Evolutionary conservation across 495 filamentous ascomycete genomes (phyloP), one percentile per base, ranked within the genome.

Genomic region (Delitschia confertaspora): DNA sequence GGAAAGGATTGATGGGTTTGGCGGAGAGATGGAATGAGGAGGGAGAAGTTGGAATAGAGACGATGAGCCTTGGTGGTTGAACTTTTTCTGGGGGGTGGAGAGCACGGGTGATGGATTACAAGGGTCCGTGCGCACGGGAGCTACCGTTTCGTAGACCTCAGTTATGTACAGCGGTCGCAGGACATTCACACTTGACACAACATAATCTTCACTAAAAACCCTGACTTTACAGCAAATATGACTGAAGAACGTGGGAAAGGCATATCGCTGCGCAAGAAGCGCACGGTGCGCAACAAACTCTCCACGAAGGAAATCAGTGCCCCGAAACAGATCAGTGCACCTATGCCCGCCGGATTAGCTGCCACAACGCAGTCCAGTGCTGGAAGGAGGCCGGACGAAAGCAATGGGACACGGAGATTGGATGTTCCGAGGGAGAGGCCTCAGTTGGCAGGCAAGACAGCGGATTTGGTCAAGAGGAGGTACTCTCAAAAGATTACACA

Each of bases 401-500:
- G 38, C 38, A 25, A 43, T 14, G 43, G 42, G 10, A 33, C n/a
- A 1, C 24, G 33, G 33, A 39, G 31, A 24, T 41, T 38, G 16
- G 63, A 65, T 38, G 48, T 39, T 13, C 54, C 59, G 23, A 45
- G 57, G 19, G 27, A 49, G 40, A 25, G 53, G 20, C 45, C 49
- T 11, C 37, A 43, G 37, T 26, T 45, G 26, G 33, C 49, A 3
- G 55, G 47, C 27, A 60, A 84, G 67, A 94, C 88, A 3, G 80
- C 86, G 16, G 93, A 99, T 62, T 69, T 96, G 35, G 93, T 99
- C 36, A 96, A 96, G 65, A 71, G 85, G 44, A 71, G 91, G 42
- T 96, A 95, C 62, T 96, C 91, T 13, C 87, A 87, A 21, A 76
- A 88, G 37, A 95, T 95, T 61, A 84, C 84, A 51, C 75, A 81